Evolutionary conservation across 148 eudicot species (phyloP), one percentile per base, ranked within the genome.

Genomic region (Camellia lanceoleosa): DNA sequence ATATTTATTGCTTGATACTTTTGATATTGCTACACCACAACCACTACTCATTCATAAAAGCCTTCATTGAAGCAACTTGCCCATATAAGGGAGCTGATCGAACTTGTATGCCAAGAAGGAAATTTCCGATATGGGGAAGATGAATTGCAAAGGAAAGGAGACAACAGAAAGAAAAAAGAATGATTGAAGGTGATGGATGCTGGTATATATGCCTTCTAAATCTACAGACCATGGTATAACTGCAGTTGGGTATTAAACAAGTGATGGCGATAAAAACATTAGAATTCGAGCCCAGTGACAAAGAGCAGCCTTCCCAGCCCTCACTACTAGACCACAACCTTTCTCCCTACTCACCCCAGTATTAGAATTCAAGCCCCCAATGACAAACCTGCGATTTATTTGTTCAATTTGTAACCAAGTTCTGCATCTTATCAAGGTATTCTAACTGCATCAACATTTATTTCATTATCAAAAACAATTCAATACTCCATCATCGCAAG

Each of bases 341-440:
- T 88, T 90, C 65, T 78, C 79, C 3, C 75, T 60, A 54, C 74
- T 79, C 6, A 30, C 68, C 44, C 88, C 87, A 74, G 60, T 61
- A 75, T 68, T 64, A 62, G 89, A 81, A 54, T 76, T 83, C 78
- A 89, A 76, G 82, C 83, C 85, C 93, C 92, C 87, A 94, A 72
- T 19, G 97, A 90, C 75, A 80, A 77, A 68, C 98, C 95, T 94
- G 90, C 74, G 80, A 84, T n/a, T n/a, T n/a, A n/a, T n/a, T n/a
- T n/a, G n/a, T n/a, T n/a, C n/a, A n/a, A n/a, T n/a, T n/a, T n/a
- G n/a, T n/a, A n/a, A n/a, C n/a, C n/a, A n/a, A n/a, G n/a, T n/a
- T n/a, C 51, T 47, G 51, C 51, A 47, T 3, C 51, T 47, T 47
- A 47, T 47, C 51, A 47, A 47, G 51, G 51, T 47, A 47, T 47